These are phyloP conservation scores for Vigna reflexopilosa DNA, from an alignment of 306 rosid genomes.

Conservation along the genomic window DNA sequence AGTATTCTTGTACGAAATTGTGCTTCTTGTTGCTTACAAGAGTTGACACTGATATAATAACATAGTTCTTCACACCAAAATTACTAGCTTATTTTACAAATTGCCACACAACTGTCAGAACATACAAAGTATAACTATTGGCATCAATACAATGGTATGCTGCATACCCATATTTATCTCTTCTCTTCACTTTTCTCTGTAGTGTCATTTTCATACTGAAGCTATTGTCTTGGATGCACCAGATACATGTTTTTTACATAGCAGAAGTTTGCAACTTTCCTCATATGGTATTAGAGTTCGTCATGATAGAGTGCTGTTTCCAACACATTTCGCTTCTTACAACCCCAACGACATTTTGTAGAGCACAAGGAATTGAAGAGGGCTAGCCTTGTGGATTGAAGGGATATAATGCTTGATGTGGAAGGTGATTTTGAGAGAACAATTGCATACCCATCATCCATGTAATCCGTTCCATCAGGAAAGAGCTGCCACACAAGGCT, in stretches of 20 bases:
- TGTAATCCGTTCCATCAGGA: constrained; percentile 95
- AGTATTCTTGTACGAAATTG: constrained; percentile 15
- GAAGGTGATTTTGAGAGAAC: constrained; percentile 78
- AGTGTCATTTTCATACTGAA: constrained; percentile 34
- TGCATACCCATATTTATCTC: constrained; percentile 21
- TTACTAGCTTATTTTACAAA: constrained; percentile 41
- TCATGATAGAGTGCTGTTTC: constrained; percentile 49
- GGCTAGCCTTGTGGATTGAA: constrained; percentile 79
- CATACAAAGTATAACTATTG: constrained; percentile 29
- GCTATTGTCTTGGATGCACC: constrained; percentile 32
- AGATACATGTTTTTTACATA: constrained; percentile 20
- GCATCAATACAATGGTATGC: constrained; percentile 30
- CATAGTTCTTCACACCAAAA: not conserved
- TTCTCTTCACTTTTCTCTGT: constrained; percentile 25
- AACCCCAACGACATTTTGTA: constrained; percentile 84
- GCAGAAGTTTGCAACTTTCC: not conserved
- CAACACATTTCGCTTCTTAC: constrained; percentile 64
- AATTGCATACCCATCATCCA: constrained; percentile 96
- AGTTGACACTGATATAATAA: constrained; percentile 7
- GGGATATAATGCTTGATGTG: constrained; percentile 70
- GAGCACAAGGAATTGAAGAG: constrained; percentile 81
- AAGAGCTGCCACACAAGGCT: constrained; percentile 92
- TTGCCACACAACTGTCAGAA: constrained; percentile 29
- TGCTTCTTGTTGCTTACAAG: constrained; percentile 38
- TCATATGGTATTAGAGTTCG: constrained; percentile 49